These are phyloP conservation scores for Musa acuminata DNA, from an alignment of 176 grass and related monocot species.

Conservation along the genomic window DNA sequence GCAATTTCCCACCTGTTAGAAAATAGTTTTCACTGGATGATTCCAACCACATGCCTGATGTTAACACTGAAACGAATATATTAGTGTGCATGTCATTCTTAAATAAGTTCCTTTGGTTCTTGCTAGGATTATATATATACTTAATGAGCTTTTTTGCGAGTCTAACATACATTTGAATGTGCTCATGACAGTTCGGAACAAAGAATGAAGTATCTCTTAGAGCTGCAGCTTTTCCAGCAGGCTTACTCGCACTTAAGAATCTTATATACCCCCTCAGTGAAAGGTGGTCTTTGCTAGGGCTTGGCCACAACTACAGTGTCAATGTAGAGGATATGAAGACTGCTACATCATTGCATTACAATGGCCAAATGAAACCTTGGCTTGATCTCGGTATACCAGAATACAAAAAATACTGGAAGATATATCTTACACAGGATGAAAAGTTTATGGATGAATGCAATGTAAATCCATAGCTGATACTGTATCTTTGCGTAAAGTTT, in stretches of 20 bases:
- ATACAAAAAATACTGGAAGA: slow-evolving; percentile 87
- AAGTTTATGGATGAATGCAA: slow-evolving; percentile 95
- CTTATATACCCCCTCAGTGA: slow-evolving; percentile 73
- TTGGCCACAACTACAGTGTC: slow-evolving; percentile 74
- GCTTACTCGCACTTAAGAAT: slow-evolving; percentile 72
- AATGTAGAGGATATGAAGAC: slow-evolving; percentile 32
- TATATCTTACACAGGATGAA: slow-evolving; percentile 64
- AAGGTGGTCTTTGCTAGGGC: slow-evolving; percentile 47
- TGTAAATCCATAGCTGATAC: slow-evolving; percentile 54
- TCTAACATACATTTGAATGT: neutral
- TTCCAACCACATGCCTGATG: neutral
- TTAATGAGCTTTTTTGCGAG: slow-evolving; percentile 1
- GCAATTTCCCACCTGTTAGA: neutral
- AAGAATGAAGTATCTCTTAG: slow-evolving; percentile 48
- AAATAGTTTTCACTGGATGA: neutral
- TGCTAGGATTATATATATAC: neutral
- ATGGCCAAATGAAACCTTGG: slow-evolving; percentile 99
- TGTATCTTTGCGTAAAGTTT: neutral
- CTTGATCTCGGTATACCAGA: slow-evolving; percentile 91
- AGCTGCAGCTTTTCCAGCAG: slow-evolving; percentile 77
- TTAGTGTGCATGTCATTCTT: neutral
- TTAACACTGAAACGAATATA: neutral
- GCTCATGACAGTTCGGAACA: slow-evolving; percentile 47
- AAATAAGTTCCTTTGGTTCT: neutral
- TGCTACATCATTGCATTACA: slow-evolving; percentile 71